Percentiles rank a stretch among this genome's conserved stretches.
phyloP scores from a whole-genome alignment of 2,329 filamentous ascomycete genomes.

The Ascochyta clinopodiicola region DNA sequence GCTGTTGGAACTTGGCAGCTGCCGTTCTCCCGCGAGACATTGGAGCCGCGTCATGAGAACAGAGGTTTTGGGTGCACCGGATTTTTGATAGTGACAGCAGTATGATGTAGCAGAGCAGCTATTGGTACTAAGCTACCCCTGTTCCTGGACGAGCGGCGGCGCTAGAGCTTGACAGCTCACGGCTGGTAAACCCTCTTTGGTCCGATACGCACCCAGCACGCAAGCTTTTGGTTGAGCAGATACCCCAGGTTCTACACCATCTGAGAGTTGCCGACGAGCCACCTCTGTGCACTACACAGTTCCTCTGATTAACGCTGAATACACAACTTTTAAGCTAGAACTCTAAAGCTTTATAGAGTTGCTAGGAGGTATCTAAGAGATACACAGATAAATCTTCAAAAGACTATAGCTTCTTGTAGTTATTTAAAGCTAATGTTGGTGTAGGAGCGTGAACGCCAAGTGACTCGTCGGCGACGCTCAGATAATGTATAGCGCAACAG shows the following conservation, averaged over 20 bases:
- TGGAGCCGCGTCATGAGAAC: neutral
- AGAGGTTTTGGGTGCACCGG: neutral
- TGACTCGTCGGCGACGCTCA: too few species aligned
- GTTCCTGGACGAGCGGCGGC: slow-evolving; percentile 24
- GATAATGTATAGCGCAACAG: neutral
- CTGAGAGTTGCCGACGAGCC: too few species aligned
- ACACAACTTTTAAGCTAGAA: too few species aligned
- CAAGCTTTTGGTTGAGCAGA: slow-evolving; percentile 13
- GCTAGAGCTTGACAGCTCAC: slow-evolving; percentile 23
- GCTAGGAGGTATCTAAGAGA: too few species aligned
- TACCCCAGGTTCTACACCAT: slow-evolving; percentile 10
- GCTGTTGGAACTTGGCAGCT: neutral
- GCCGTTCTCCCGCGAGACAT: slow-evolving; percentile 7
- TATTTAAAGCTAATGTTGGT: too few species aligned
- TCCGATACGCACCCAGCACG: slow-evolving; percentile 23
- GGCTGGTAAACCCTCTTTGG: slow-evolving; percentile 23
- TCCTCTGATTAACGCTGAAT: too few species aligned
- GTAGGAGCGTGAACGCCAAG: too few species aligned
- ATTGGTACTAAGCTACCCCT: neutral
- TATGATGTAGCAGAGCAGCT: neutral
- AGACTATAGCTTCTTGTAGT: too few species aligned
- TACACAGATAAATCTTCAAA: too few species aligned
- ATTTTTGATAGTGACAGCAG: neutral
- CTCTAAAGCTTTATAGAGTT: too few species aligned
- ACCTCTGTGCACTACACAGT: too few species aligned